Base-by-base conservation (phyloP, 225 moss, liverwort and hornwort species). In the Antitrichia curtipendula region DNA sequence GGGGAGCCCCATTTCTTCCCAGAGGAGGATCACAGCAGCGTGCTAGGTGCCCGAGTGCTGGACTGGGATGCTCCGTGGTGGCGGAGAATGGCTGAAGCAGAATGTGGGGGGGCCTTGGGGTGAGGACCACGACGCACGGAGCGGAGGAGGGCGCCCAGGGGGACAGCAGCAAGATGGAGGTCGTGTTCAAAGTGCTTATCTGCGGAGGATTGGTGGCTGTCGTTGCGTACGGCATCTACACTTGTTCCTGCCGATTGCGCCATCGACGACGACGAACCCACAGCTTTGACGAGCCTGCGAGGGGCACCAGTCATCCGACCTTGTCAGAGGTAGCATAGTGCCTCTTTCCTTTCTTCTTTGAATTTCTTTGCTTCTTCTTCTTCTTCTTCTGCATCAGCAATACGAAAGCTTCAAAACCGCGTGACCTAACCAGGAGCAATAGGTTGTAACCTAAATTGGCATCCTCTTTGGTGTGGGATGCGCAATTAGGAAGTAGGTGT, bases 211-310 rank as follows among this genome's bases (percentile, higher is more conserved):
- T 93, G 73, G 90, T 86, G 69, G 88, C 77, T 41, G 87, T 90
- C 68, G 90, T 86, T 32, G 93, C 91, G 9, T 91, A 63, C 80
- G 93, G 89, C 53, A 81, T 93, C 82, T 93, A 90, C 86, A 85
- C 78, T 80, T 93, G 93, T 72, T 70, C 77, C 38, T 77, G 81
- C 75, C 85, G 89, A 29, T 81, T 88, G 84, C 84, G 74, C 41
- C 84, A 75, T 85, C 90, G 83, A 24, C 87, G 66, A n/a, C 86
- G 78, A n/a, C 86, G 58, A 54, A 29, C n/a, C 34, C 86, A 57
- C 75, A 58, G 82, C 68, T 75, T 6, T 53, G 85, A 60, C 9
- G 88, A 86, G 75, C 80, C 84, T 14, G 60, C 17, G 68, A 40
- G 40, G 29, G 87, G 79, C 58, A 36, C 16, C 53, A 63, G 64